Conservation (phyloP, 2,329 filamentous ascomycete species). For the Davidsoniella australis region DNA sequence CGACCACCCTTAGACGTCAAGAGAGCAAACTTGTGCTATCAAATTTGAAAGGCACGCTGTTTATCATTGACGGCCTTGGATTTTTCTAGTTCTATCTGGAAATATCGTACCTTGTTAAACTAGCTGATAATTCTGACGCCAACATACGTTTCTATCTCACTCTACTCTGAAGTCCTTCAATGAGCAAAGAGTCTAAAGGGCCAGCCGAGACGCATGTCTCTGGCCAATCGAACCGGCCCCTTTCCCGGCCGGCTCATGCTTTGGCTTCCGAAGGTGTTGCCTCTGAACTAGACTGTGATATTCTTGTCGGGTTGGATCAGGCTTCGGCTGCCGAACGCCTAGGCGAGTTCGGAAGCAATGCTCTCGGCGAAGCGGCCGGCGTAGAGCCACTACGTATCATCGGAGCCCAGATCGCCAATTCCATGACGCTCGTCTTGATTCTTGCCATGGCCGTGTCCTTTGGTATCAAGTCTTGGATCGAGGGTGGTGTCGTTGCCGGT, state of each 20-base stretch:
- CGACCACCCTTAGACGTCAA: no score
- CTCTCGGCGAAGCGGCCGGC: constrained; percentile 29
- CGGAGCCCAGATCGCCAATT: constrained; percentile 38
- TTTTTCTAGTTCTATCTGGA: neutral
- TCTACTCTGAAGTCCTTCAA: neutral
- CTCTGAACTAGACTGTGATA: constrained; percentile 33
- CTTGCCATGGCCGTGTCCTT: constrained; percentile 40
- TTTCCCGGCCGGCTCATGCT: constrained; percentile 41
- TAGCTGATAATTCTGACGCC: neutral
- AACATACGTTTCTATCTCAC: neutral
- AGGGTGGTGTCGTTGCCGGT: constrained; percentile 32
- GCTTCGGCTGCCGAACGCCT: constrained; percentile 33
- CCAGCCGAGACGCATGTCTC: constrained; percentile 17
- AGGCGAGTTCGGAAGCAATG: constrained; percentile 39
- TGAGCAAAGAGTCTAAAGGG: neutral
- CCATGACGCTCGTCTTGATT: constrained; percentile 40
- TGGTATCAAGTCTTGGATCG: constrained; percentile 33
- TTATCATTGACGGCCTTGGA: no score
- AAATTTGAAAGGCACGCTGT: no score
- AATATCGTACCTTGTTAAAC: neutral
- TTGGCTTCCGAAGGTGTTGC: constrained; percentile 31
- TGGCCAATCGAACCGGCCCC: constrained; percentile 21
- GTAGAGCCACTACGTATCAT: constrained; percentile 42
- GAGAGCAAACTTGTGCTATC: no score
- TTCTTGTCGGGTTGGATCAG: constrained; percentile 35